Conservation (phyloP, 2,329 filamentous ascomycete genomes). For the Curvularia sp. region DNA sequence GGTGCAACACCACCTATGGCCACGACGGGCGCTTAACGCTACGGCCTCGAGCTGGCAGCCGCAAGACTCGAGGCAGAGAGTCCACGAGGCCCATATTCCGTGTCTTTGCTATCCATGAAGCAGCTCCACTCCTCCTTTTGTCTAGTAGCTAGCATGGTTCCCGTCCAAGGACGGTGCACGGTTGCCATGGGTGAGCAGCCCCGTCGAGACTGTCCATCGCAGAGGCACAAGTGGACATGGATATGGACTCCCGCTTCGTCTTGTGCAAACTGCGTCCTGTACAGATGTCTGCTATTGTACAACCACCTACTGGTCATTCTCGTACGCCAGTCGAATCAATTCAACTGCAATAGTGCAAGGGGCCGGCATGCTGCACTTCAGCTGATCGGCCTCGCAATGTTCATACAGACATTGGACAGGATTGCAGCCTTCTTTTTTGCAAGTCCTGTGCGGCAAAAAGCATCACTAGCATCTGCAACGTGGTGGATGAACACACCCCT, state of each 20-base stretch:
- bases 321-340: not conserved
- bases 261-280: not conserved
- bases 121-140: conserved; percentile 9
- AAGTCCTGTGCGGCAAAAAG: conserved; percentile 8
- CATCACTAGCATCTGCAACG: not conserved
- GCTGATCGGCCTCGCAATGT: not conserved
- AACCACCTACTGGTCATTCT: not conserved
- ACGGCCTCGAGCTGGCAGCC: not conserved
- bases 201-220: not conserved
- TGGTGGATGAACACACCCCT: not conserved
- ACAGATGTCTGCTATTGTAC: not conserved
- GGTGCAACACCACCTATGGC: conserved; percentile 10
- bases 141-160: conserved; percentile 1
- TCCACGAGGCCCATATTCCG: not conserved
- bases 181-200: not conserved
- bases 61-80: not conserved
- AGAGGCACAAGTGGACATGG: not conserved
- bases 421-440: not conserved
- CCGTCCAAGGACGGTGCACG: conserved; percentile 1
- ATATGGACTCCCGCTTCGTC: not conserved
- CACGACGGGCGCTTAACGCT: conserved; percentile 11
- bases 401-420: not conserved
- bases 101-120: not conserved
- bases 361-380: not conserved
- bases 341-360: not conserved